Percentiles rank a stretch among this genome's conserved stretches.
phyloP scores from a whole-genome alignment of 495 filamentous ascomycete genomes.

The Recurvomyces mirabilis region DNA sequence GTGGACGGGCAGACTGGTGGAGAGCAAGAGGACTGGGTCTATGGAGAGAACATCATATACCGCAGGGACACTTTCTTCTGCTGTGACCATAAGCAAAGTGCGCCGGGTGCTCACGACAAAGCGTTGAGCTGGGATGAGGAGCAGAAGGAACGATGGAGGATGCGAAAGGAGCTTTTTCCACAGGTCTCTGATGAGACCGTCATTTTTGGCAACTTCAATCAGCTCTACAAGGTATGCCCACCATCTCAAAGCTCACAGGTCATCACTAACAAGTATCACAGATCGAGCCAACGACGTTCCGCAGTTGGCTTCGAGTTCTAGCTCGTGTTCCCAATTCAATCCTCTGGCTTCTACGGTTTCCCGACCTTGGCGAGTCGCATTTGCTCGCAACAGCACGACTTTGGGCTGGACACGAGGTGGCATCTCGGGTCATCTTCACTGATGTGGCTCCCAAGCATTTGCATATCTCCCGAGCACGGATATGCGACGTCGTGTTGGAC shows the following conservation, averaged over 20 bases:
- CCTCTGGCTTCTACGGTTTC: conserved; percentile 93
- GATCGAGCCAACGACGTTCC: conserved; percentile 97
- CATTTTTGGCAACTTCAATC: conserved; percentile 97
- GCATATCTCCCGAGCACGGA: conserved; percentile 83
- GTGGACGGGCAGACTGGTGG: conserved; percentile 57
- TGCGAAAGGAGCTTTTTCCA: conserved; percentile 93
- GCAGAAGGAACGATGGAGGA: conserved; percentile 71
- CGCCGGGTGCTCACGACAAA: conserved; percentile 55
- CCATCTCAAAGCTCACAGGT: too few species aligned
- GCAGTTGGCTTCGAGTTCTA: conserved; percentile 91
- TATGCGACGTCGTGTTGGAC: conserved; percentile 91
- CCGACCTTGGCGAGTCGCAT: conserved; percentile 81
- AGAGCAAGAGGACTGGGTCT: conserved; percentile 69
- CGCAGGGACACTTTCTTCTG: conserved; percentile 97
- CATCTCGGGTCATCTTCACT: conserved; percentile 88
- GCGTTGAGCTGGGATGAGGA: conserved; percentile 75
- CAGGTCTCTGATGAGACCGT: conserved; percentile 69
- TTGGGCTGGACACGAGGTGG: conserved; percentile 81
- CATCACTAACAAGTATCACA: conserved; percentile 32
- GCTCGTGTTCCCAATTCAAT: conserved; percentile 76
- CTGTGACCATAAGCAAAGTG: conserved; percentile 92
- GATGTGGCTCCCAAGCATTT: conserved; percentile 92
- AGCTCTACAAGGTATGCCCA: conserved; percentile 83
- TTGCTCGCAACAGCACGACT: conserved; percentile 63
- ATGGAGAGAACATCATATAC: conserved; percentile 94